These are phyloP conservation scores for Malassezia psittaci DNA, from an alignment of 1,284 basidiomycete species.

Conservation along the genomic window DNA sequence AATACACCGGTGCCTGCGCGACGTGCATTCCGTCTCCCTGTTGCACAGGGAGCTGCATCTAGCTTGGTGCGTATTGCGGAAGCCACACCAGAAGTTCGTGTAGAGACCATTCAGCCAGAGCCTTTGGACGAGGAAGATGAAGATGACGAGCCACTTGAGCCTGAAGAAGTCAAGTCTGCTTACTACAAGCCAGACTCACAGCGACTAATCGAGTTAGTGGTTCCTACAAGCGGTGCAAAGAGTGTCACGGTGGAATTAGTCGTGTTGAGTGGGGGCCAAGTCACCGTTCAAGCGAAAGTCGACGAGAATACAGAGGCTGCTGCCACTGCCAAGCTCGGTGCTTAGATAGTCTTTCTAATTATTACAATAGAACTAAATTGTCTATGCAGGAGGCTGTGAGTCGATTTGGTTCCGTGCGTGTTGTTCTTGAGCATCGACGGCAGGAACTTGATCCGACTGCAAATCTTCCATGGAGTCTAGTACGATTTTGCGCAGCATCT, in stretches of 20 bases:
- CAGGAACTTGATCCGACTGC: constrained; percentile 28
- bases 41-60: constrained; percentile 22
- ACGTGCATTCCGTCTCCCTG: constrained; percentile 57
- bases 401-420: not conserved
- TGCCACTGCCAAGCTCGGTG: constrained; percentile 7
- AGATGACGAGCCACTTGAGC: constrained; percentile 45
- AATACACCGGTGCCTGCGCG: constrained; percentile 62
- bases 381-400: too few species aligned
- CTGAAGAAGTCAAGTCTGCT: constrained; percentile 34
- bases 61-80: constrained; percentile 79
- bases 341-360: not conserved
- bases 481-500: constrained; percentile 46
- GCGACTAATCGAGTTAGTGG: constrained; percentile 23
- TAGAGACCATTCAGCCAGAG: constrained; percentile 52
- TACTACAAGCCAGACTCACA: constrained; percentile 23
- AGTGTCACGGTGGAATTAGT: constrained; percentile 17
- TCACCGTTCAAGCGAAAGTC: constrained; percentile 18
- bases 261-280: constrained; percentile 20
- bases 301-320: constrained; percentile 6
- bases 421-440: constrained; percentile 25
- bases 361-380: not conserved
- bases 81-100: constrained; percentile 66
- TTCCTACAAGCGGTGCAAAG: constrained; percentile 12
- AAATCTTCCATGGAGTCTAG: constrained; percentile 12
- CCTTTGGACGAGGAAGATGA: constrained; percentile 50